Percentiles rank a stretch among this genome's conserved stretches.
phyloP scores from a whole-genome alignment of 371 early-diverging fungal species.

The Mucor piriformis region DNA sequence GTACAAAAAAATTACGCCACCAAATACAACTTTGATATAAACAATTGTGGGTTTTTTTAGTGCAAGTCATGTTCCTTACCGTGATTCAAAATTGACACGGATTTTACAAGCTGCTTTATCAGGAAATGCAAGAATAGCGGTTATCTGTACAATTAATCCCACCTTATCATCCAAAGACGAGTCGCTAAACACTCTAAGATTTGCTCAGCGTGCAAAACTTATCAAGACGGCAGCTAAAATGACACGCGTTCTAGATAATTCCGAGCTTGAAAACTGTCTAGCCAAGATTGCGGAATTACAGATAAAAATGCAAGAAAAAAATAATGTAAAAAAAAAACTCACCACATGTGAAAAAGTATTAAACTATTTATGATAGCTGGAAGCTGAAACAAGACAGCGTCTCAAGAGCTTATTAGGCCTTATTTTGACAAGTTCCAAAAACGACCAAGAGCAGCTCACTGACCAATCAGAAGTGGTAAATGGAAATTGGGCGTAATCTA shows the following conservation, averaged over 20 bases:
- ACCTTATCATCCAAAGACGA: slow-evolving; percentile 73
- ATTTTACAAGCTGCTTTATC: slow-evolving; percentile 85
- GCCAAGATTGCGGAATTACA: slow-evolving; percentile 80
- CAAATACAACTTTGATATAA: slow-evolving; percentile 1
- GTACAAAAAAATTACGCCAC: neutral
- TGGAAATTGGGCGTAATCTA: neutral
- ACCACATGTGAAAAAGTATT: neutral
- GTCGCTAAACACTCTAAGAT: slow-evolving; percentile 83
- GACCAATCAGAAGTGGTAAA: neutral
- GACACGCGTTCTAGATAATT: slow-evolving; percentile 69
- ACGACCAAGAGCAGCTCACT: neutral
- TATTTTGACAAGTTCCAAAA: slow-evolving; percentile 42
- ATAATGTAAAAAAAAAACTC: slow-evolving; percentile 28
- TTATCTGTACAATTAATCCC: slow-evolving; percentile 84
- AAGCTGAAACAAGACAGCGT: slow-evolving; percentile 40
- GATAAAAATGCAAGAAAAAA: slow-evolving; percentile 70
- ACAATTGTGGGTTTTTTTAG: slow-evolving; percentile 1
- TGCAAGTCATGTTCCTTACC: slow-evolving; percentile 77
- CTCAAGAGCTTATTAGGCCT: slow-evolving; percentile 35
- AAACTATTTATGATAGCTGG: slow-evolving; percentile 22
- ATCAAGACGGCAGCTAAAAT: slow-evolving; percentile 54
- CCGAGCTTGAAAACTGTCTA: slow-evolving; percentile 81
- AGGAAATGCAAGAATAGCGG: slow-evolving; percentile 81
- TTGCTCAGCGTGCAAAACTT: slow-evolving; percentile 79
- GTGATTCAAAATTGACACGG: slow-evolving; percentile 92